Conservation (phyloP, 805 yeast species). For the Kazachstania viticola region DNA sequence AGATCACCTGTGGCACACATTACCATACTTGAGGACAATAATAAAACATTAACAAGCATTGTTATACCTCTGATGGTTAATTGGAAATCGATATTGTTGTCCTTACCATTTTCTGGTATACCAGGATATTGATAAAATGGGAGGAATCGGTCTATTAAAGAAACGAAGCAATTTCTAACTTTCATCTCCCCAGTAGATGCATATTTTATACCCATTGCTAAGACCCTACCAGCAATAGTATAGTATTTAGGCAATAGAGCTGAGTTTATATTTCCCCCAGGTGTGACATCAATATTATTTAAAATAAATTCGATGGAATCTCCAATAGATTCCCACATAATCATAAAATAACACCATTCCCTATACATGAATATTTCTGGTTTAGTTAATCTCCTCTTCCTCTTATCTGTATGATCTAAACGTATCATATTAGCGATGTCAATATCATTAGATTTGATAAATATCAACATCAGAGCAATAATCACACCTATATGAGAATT, state of each 20-base stretch:
- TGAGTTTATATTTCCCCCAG: constrained; percentile 32
- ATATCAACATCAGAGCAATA: constrained; percentile 63
- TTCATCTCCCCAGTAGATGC: constrained; percentile 54
- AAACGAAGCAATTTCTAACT: constrained; percentile 38
- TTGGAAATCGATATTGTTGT: constrained; percentile 38
- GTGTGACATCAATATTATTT: constrained; percentile 5
- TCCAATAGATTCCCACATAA: constrained; percentile 61
- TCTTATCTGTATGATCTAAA: constrained; percentile 36
- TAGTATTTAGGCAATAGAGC: constrained; percentile 54
- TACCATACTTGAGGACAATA: constrained; percentile 55
- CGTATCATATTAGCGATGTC: constrained; percentile 44
- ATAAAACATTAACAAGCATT: constrained; percentile 45
- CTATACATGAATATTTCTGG: constrained; percentile 69
- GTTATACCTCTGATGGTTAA: constrained; percentile 41
- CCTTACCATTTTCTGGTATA: constrained; percentile 12
- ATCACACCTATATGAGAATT: constrained; percentile 55
- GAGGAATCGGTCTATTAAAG: constrained; percentile 19
- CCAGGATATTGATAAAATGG: constrained; percentile 27
- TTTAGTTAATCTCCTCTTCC: constrained; percentile 25
- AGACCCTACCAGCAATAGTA: constrained; percentile 60
- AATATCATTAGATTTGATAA: constrained; percentile 50
- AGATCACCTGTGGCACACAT: constrained; percentile 92
- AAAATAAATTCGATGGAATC: constrained; percentile 25
- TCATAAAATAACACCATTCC: constrained; percentile 49
- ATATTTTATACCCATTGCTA: constrained; percentile 62